phyloP scores from a whole-genome alignment of 805 yeast species.

The Priceomyces medius region DNA sequence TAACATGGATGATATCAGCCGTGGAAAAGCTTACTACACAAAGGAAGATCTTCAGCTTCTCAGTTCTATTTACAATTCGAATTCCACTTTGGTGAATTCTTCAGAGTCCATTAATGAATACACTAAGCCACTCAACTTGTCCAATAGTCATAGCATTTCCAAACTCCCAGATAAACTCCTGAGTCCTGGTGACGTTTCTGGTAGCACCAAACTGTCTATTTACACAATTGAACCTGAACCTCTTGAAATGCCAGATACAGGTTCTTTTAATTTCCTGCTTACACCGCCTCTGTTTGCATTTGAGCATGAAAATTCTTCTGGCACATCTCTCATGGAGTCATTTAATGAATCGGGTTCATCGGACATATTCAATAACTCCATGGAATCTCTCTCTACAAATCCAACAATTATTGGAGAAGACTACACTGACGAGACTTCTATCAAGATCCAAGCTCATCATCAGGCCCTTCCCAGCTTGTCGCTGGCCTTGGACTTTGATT shows the following conservation, averaged over 20 bases:
- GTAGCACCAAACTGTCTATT: background rate
- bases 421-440: conserved; percentile 2
- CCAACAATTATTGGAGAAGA: conserved; percentile 21
- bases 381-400: conserved; percentile 32
- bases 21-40: conserved; percentile 27
- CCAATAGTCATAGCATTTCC: background rate
- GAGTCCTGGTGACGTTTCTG: background rate
- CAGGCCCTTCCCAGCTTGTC: conserved; percentile 7
- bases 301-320: conserved; percentile 5
- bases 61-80: conserved; percentile 12
- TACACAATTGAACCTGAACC: background rate
- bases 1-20: conserved; percentile 15
- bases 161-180: background rate
- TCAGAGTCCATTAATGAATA: conserved; percentile 10
- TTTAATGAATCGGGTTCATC: conserved; percentile 10
- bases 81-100: conserved; percentile 18
- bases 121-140: conserved; percentile 2
- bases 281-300: conserved; percentile 1
- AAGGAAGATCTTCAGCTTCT: conserved; percentile 28
- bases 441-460: conserved; percentile 1
- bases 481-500: conserved; percentile 5
- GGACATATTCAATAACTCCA: conserved; percentile 24
- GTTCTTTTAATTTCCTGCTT: background rate
- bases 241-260: conserved; percentile 7
- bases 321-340: conserved; percentile 15